Base-by-base conservation (phyloP, 371 early-diverging fungal species). In the Hamiltosporidium tvaerminnensis region DNA sequence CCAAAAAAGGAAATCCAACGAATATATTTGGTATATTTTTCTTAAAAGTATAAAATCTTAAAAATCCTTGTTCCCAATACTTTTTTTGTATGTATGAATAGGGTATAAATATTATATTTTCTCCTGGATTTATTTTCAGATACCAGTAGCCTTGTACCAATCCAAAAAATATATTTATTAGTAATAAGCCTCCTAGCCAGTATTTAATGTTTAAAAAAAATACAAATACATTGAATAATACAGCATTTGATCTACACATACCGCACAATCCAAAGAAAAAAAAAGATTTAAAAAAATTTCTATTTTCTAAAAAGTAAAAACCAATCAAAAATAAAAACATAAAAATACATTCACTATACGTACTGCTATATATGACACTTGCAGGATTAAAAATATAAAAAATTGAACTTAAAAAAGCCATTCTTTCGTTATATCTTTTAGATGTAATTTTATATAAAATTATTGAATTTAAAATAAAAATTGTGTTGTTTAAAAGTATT, bases 61-160 rank as follows among this genome's bases (percentile, higher is more conserved):
- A 41, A 57, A 78, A 70, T 16, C 79, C 79, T 39, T 78, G 79
- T 0, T 74, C 68, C 79, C 79, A 78, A 58, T 72, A 71, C 30
- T 59, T 54, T 38, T 52, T 63, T 59, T 78, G 79, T 16, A 78
- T 57, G 56, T 66, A 70, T 0, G 63, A 63, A 54, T 78, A 78
- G 14, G 76, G 74, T 9, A 16, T 12, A 50, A 50, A 69, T 12
- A 53, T 41, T 47, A 52, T 64, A 36, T 39, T 31, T 0, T 48
- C 33, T 23, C 49, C 55, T 44, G 14, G 14, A 7, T 44, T 44
- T 30, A 68, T 61, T 39, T 64, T 60, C 2, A 62, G 32, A 3
- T 63, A 63, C 49, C 59, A 66, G 59, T 70, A 75, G 12, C 5
- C 7, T 14, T 44, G 44, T 7, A 44, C 5, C 44, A 44, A 44